Percentiles rank a stretch among this genome's conserved stretches.
phyloP scores from a whole-genome alignment of 148 eudicot genomes.

The Mesembryanthemum crystallinum region DNA sequence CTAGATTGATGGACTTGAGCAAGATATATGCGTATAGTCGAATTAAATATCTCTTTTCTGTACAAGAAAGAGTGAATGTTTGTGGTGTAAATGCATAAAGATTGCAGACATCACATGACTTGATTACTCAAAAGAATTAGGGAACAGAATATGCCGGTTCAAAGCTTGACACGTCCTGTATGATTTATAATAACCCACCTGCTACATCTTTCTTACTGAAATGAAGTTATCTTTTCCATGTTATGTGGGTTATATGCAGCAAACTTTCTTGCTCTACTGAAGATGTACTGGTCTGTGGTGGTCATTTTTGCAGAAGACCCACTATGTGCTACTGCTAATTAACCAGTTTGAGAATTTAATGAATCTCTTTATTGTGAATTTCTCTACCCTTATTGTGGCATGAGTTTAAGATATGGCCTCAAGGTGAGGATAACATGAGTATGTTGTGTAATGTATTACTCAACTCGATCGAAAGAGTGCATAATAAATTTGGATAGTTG shows the following conservation, averaged over 20 bases:
- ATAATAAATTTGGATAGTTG: neutral
- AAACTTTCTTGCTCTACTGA: neutral
- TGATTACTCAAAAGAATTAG: neutral
- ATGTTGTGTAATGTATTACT: neutral
- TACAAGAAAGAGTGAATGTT: neutral
- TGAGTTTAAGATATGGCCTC: neutral
- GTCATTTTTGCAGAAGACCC: neutral
- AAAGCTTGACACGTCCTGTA: too few species aligned
- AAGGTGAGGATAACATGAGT: neutral
- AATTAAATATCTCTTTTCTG: neutral
- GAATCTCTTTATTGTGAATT: too few species aligned
- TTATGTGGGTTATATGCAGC: neutral
- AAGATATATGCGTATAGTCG: neutral
- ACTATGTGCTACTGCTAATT: neutral
- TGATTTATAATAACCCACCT: too few species aligned
- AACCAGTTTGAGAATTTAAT: neutral
- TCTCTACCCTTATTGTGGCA: neutral
- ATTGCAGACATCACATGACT: neutral
- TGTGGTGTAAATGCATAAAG: neutral
- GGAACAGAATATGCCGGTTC: too few species aligned
- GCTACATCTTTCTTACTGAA: too few species aligned
- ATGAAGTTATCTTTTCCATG: too few species aligned
- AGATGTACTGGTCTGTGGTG: neutral
- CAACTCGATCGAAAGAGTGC: neutral
- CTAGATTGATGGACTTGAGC: neutral